These are phyloP conservation scores for Pythium brachiatum DNA, from an alignment of 352 stramenopile species.

Conservation along the genomic window DNA sequence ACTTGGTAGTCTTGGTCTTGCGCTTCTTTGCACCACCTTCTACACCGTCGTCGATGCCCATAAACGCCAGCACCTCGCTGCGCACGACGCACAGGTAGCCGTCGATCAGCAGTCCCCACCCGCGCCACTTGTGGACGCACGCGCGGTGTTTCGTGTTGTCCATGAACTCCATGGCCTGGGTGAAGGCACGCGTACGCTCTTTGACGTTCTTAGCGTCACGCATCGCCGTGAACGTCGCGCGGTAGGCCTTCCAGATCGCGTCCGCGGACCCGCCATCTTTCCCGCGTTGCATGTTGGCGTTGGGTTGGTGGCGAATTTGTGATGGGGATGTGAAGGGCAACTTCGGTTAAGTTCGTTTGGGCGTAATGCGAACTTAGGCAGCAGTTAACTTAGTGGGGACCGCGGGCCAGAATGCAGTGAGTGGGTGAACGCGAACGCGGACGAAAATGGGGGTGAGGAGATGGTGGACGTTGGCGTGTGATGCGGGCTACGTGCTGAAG, in stretches of 20 bases:
- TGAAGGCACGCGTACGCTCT: conserved; percentile 29
- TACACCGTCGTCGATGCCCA: conserved; percentile 16
- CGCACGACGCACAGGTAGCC: conserved; percentile 49
- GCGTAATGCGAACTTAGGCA: conserved; percentile 1
- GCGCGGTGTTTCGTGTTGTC: conserved; percentile 42
- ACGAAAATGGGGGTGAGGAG: conserved; percentile 9
- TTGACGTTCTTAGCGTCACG: conserved; percentile 40
- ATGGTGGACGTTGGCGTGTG: not conserved
- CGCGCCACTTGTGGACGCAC: conserved; percentile 69
- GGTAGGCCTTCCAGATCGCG: conserved; percentile 47
- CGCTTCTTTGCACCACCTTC: conserved; percentile 15
- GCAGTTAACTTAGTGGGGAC: not conserved
- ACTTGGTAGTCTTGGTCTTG: conserved; percentile 28
- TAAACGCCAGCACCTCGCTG: conserved; percentile 43
- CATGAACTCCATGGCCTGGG: conserved; percentile 51
- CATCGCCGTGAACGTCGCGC: conserved; percentile 40
- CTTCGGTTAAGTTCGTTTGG: conserved; percentile 2
- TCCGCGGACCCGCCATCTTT: conserved; percentile 18
- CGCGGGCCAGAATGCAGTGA: not conserved
- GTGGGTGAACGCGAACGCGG: not conserved
- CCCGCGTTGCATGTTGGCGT: conserved; percentile 7
- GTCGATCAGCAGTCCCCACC: conserved; percentile 60
- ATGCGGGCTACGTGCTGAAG: not conserved
- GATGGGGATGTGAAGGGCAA: conserved; percentile 1
- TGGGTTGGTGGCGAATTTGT: not conserved